A percentile compares a stretch with the other conserved stretches of the same genome.
Evolutionary conservation across 495 filamentous ascomycete species (phyloP).

Genomic region (Penicillium ochrochloron): DNA sequence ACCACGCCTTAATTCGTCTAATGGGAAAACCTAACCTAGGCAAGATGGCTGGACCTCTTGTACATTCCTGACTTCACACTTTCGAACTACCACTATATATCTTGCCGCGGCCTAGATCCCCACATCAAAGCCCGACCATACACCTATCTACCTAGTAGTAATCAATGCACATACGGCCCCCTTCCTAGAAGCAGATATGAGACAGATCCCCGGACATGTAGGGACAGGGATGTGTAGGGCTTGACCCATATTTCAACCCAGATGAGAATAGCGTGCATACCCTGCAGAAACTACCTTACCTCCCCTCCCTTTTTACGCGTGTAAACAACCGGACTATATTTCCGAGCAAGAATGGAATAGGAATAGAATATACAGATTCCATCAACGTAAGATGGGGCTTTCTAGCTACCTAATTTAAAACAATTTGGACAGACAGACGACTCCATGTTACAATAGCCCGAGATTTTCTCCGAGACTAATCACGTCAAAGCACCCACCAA

Average conservation of each 20-base stretch:
- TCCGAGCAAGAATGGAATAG: not conserved
- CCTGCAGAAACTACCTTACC: too few species aligned
- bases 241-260: not conserved
- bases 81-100: not conserved
- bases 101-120: not conserved
- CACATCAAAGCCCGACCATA: too few species aligned
- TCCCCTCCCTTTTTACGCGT: not conserved
- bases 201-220: not conserved
- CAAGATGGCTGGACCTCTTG: too few species aligned
- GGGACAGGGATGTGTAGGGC: not conserved
- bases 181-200: not conserved
- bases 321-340: not conserved
- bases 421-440: too few species aligned
- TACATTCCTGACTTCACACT: not conserved
- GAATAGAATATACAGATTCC: too few species aligned
- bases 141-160: too few species aligned
- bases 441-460: too few species aligned
- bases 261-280: not conserved
- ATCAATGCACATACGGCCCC: too few species aligned
- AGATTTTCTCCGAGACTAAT: too few species aligned
- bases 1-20: not conserved
- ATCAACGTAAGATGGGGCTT: too few species aligned
- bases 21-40: not conserved
- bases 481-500: too few species aligned
- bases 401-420: too few species aligned